phyloP scores from a whole-genome alignment of 805 yeast genomes.

The Wickerhamomyces kurtzmanii region DNA sequence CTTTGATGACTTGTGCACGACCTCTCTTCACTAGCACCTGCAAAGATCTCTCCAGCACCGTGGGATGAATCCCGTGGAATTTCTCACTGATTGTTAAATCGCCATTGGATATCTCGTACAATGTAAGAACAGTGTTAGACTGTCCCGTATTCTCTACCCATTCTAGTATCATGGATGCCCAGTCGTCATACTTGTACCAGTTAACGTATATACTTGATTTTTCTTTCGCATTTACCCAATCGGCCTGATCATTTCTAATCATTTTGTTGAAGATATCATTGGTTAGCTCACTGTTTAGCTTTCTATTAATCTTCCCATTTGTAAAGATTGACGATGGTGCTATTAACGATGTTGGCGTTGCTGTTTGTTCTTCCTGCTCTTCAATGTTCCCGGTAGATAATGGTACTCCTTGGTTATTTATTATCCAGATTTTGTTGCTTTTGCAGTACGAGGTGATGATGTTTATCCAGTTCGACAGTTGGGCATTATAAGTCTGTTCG shows the following conservation, averaged over 20 bases:
- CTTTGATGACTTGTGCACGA: slow-evolving; percentile 64
- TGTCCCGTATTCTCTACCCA: slow-evolving; percentile 79
- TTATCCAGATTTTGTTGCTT: slow-evolving; percentile 41
- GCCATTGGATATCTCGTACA: slow-evolving; percentile 69
- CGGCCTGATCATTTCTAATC: slow-evolving; percentile 46
- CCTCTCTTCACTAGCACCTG: slow-evolving; percentile 54
- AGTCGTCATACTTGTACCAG: slow-evolving; percentile 60
- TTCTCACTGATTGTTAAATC: slow-evolving; percentile 47
- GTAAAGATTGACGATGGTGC: slow-evolving; percentile 31
- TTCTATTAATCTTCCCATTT: slow-evolving; percentile 40
- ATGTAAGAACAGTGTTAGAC: slow-evolving; percentile 62
- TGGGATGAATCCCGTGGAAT: slow-evolving; percentile 53
- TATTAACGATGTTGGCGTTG: slow-evolving; percentile 5
- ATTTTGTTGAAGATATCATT: slow-evolving; percentile 47
- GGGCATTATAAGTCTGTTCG: slow-evolving; percentile 65
- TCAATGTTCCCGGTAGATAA: slow-evolving; percentile 11
- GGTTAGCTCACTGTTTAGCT: slow-evolving; percentile 43
- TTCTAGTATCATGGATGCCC: slow-evolving; percentile 56
- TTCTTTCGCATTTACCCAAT: slow-evolving; percentile 36
- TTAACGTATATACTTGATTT: slow-evolving; percentile 32
- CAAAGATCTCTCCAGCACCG: slow-evolving; percentile 42
- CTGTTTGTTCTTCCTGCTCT: slow-evolving; percentile 14
- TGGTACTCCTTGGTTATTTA: slow-evolving; percentile 28
- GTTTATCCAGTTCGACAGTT: slow-evolving; percentile 68
- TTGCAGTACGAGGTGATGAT: slow-evolving; percentile 56